Evolutionary conservation across 768 basidiomycete genomes (phyloP).

Genomic region (Lactifluus pinguis): DNA sequence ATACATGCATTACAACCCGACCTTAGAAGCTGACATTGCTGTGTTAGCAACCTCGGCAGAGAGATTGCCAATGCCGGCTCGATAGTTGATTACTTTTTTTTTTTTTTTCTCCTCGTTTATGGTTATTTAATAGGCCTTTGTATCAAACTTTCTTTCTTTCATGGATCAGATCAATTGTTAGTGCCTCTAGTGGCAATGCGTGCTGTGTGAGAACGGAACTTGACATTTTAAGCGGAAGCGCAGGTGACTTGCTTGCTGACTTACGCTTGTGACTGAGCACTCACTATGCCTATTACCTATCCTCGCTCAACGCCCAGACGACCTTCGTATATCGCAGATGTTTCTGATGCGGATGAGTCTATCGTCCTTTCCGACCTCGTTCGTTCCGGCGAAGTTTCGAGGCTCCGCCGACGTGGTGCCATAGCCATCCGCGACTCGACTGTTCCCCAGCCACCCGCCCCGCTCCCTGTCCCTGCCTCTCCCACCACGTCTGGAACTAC

Average conservation of each 20-base stretch:
- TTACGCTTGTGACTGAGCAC: neutral
- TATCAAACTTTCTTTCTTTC: neutral
- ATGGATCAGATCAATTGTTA: neutral
- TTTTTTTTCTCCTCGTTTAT: neutral
- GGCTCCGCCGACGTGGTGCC: conserved; percentile 64
- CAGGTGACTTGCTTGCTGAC: too few species aligned
- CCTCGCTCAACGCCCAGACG: neutral
- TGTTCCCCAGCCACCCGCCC: conserved; percentile 17
- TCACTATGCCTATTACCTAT: conserved; percentile 18
- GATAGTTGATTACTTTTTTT: neutral
- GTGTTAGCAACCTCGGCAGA: conserved; percentile 11
- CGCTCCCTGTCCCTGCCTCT: conserved; percentile 1
- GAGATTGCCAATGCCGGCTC: neutral
- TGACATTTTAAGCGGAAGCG: neutral
- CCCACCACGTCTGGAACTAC: neutral
- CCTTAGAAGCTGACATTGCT: conserved; percentile 13
- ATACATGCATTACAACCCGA: conserved; percentile 15
- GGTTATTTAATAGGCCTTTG: neutral
- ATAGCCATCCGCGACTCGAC: conserved; percentile 39
- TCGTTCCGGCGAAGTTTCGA: conserved; percentile 64
- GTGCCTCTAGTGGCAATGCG: too few species aligned
- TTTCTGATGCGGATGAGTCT: conserved; percentile 51
- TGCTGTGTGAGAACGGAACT: neutral
- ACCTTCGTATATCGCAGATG: conserved; percentile 4
- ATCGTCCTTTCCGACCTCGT: conserved; percentile 68